phyloP scores from a whole-genome alignment of 2,329 filamentous ascomycete genomes.

The Fusarium aywerte region DNA sequence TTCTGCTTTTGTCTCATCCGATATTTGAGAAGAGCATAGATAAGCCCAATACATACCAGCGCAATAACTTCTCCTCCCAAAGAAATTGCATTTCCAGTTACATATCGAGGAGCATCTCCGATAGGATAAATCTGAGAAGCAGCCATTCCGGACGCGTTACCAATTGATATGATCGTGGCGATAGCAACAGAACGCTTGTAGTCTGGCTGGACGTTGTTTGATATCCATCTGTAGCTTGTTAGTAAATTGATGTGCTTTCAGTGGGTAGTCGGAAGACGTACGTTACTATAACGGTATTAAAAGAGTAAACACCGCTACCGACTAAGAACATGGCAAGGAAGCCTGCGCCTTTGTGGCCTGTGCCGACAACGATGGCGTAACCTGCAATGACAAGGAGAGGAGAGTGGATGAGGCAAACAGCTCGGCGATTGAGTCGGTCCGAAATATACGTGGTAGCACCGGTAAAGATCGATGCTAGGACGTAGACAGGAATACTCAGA shows the following conservation, averaged over 20 bases:
- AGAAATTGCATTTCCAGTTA: constrained; percentile 47
- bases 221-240: constrained; percentile 57
- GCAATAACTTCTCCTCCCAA: constrained; percentile 45
- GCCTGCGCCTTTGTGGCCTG: constrained; percentile 39
- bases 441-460: constrained; percentile 28
- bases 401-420: constrained; percentile 30
- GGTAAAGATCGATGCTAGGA: constrained; percentile 39
- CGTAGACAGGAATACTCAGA: constrained; percentile 52
- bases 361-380: constrained; percentile 46
- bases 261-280: not conserved
- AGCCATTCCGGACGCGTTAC: constrained; percentile 60
- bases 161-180: constrained; percentile 59
- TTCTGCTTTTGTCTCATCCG: constrained; percentile 46
- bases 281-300: constrained; percentile 33
- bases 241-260: not conserved
- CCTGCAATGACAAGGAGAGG: constrained; percentile 45
- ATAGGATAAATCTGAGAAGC: constrained; percentile 58
- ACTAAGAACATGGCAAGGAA: constrained; percentile 45
- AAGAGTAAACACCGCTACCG: constrained; percentile 28
- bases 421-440: constrained; percentile 43
- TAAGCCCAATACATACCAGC: constrained; percentile 39
- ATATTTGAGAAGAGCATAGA: constrained; percentile 45
- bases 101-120: constrained; percentile 41
- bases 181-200: constrained; percentile 60
- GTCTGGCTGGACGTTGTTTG: constrained; percentile 59